These are phyloP conservation scores for Ustilago trichophora DNA, from an alignment of 1,284 basidiomycete genomes.

Conservation along the genomic window DNA sequence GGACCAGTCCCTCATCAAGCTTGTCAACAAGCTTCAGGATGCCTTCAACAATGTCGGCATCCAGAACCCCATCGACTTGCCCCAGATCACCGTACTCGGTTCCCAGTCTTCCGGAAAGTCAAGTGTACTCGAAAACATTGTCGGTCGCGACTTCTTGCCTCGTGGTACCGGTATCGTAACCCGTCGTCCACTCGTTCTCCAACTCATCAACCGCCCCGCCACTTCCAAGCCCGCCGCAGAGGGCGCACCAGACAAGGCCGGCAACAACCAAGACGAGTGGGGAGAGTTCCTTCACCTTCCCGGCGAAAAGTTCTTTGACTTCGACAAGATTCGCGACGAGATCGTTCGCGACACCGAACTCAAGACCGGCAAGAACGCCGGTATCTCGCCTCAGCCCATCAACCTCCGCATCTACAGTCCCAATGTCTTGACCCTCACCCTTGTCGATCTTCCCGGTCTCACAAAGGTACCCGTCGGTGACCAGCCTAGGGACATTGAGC, in stretches of 20 bases:
- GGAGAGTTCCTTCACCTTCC: conserved; percentile 96
- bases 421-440: conserved; percentile 92
- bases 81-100: conserved; percentile 68
- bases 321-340: conserved; percentile 90
- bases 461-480: conserved; percentile 78
- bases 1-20: conserved; percentile 81
- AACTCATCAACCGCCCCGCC: conserved; percentile 81
- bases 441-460: conserved; percentile 94
- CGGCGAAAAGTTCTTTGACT: conserved; percentile 94
- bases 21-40: conserved; percentile 91
- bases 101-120: conserved; percentile 72
- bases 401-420: conserved; percentile 94
- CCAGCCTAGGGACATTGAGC: conserved; percentile 86
- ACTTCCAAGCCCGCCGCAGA: conserved; percentile 27
- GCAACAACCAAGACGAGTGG: conserved; percentile 75
- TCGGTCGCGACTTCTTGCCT: conserved; percentile 87
- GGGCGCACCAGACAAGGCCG: too few species aligned
- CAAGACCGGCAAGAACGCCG: conserved; percentile 98
- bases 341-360: conserved; percentile 98
- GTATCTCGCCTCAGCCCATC: conserved; percentile 94
- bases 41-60: conserved; percentile 68
- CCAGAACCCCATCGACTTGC: conserved; percentile 71
- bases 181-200: conserved; percentile 89
- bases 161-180: conserved; percentile 94
- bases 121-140: conserved; percentile 76